These are phyloP conservation scores for Oxyria digyna DNA, from an alignment of 148 eudicot species.

Conservation along the genomic window DNA sequence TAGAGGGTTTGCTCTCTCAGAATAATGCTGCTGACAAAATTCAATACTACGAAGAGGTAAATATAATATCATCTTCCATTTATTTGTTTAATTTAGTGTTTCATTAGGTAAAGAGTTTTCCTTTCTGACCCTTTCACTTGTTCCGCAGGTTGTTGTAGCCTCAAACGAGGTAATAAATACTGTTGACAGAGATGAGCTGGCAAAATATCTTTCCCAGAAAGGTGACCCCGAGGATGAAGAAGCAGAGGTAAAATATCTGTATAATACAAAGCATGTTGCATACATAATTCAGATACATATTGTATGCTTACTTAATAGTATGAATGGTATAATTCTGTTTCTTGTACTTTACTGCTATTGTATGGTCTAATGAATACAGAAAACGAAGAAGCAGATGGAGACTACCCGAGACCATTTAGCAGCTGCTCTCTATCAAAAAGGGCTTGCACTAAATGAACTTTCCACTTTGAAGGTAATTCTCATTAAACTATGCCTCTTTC, in stretches of 20 bases:
- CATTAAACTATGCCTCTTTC: not conserved
- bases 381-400: slow-evolving; percentile 76
- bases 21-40: slow-evolving; percentile 42
- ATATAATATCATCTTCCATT: not conserved
- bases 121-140: not conserved
- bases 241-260: slow-evolving; percentile 33
- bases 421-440: slow-evolving; percentile 88
- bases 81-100: not conserved
- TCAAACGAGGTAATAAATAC: slow-evolving; percentile 85
- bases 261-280: not conserved
- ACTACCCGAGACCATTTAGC: slow-evolving; percentile 70
- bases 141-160: slow-evolving; percentile 55
- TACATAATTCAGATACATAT: not conserved
- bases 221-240: slow-evolving; percentile 86
- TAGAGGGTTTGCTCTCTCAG: slow-evolving; percentile 66
- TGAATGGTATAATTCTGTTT: not conserved
- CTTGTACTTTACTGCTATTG: not conserved
- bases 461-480: slow-evolving; percentile 50
- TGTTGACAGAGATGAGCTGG: slow-evolving; percentile 70
- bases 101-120: not conserved
- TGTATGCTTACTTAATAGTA: not conserved
- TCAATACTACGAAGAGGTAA: slow-evolving; percentile 62
- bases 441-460: slow-evolving; percentile 65
- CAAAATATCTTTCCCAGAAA: slow-evolving; percentile 59
- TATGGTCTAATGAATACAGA: slow-evolving; percentile 21